Evolutionary conservation across 1,284 basidiomycete species (phyloP), one percentile per base, ranked within the genome.

Genomic region (Ustilago bromivora): DNA sequence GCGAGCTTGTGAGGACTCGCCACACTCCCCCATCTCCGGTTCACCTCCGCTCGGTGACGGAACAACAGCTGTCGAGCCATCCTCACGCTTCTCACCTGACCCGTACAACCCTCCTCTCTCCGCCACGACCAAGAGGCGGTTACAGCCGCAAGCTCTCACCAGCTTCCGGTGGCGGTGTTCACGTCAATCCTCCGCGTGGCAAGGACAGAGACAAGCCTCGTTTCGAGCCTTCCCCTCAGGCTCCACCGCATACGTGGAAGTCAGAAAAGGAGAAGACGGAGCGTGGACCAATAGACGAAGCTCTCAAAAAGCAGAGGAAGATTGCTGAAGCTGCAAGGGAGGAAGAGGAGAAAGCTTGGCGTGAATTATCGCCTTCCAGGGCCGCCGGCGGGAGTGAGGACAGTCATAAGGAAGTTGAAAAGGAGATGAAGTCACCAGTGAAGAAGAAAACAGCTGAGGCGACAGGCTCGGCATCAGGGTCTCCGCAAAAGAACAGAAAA

Each of bases 91-190:
- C 62, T 78, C 75, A 9, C 80, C 80, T 3, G 79, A 82, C 36
- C 80, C 79, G 0, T 82, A 56, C 63, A 77, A 81, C 52, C 80
- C 80, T 1, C 80, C 80, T 4, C 32, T 80, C 80, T 0, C 73
- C 80, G 23, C 70, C 62, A 1, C 66, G 76, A 2, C 76, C 78
- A 1, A 40, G 53, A 9, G 79, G 79, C 13, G 76, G 73, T 4
- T 80, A 76, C 66, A 70, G 65, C 28, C 69, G 75, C 31, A 38
- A 40, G 2, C 65, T 76, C 31, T 67, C 67, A 13, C 67, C 73
- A 3, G 34, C 72, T 1, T 66, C 61, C 11, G 72, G 72, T 13
- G 72, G 72, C 19, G 72, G 72, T n/a, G 36, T 75, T 31, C 72
- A 75, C 28, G 54, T 75, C 61, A 75, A 66, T 28, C 49, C 72